A percentile compares a stretch with the other conserved stretches of the same genome.
Conservation (phyloP, 192 early-diverging fungal species). For the Haplosporangium gracile region DNA sequence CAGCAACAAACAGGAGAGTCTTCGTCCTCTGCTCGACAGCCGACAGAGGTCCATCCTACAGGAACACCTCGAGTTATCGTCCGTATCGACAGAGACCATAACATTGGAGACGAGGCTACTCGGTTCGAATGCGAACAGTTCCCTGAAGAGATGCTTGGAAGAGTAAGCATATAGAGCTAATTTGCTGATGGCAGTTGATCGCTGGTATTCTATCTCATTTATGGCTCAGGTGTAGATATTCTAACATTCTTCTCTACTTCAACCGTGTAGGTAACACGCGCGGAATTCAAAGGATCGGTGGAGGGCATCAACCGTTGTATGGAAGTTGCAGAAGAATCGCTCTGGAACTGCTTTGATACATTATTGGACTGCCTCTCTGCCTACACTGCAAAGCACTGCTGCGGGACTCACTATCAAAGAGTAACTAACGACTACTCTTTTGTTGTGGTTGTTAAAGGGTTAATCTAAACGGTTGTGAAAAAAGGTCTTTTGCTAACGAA, state of each 20-base stretch:
- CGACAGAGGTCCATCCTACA: conserved; percentile 2
- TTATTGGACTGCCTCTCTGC: conserved; percentile 50
- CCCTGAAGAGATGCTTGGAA: conserved; percentile 45
- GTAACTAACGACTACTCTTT: conserved; percentile 1
- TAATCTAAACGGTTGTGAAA: neutral
- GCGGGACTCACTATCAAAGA: conserved; percentile 53
- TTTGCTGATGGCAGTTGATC: neutral
- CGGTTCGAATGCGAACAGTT: conserved; percentile 47
- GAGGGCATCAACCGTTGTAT: conserved; percentile 47
- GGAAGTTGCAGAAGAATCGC: conserved; percentile 37
- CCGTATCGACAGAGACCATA: conserved; percentile 46
- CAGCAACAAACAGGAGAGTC: conserved; percentile 6
- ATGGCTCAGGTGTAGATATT: neutral
- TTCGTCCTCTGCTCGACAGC: neutral
- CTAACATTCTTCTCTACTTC: neutral
- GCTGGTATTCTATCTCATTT: neutral
- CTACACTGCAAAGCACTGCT: conserved; percentile 53
- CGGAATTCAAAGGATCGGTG: conserved; percentile 34
- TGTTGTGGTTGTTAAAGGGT: neutral
- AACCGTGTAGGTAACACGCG: conserved; percentile 25
- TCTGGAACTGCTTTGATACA: conserved; percentile 45
- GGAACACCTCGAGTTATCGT: conserved; percentile 36
- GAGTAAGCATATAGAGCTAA: conserved; percentile 14
- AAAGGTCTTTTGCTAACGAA: neutral
- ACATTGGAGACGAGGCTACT: conserved; percentile 31